phyloP scores from a whole-genome alignment of 306 rosid genomes.

The Prunus mongolica region DNA sequence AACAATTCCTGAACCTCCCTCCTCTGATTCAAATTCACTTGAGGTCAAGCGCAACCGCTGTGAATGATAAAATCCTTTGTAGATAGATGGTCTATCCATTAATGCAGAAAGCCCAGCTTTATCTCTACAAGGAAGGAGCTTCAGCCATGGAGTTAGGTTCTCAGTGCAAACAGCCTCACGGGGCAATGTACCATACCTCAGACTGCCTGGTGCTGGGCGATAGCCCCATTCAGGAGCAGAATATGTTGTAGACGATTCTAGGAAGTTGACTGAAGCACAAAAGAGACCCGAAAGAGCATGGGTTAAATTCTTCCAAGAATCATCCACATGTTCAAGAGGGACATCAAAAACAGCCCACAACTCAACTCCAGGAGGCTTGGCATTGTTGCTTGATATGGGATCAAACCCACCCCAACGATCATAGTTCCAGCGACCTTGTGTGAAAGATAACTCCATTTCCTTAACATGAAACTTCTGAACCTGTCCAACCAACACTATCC shows the following conservation, averaged over 20 bases:
- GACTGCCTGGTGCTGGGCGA: constrained; percentile 53
- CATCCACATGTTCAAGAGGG: constrained; percentile 60
- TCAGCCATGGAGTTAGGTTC: constrained; percentile 94
- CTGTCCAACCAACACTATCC: constrained; percentile 54
- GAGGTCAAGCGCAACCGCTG: constrained; percentile 62
- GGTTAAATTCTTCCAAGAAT: constrained; percentile 89
- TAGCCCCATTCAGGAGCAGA: constrained; percentile 75
- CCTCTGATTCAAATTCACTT: constrained; percentile 32
- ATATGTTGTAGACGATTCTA: constrained; percentile 78
- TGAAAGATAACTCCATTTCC: constrained; percentile 90
- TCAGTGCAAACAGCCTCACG: constrained; percentile 99
- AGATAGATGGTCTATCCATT: constrained; percentile 91
- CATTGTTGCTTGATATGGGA: constrained; percentile 78
- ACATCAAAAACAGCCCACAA: constrained; percentile 92
- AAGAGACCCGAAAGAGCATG: constrained; percentile 89
- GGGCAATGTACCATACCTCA: constrained; percentile 87
- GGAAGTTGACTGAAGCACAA: constrained; percentile 94
- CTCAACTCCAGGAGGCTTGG: constrained; percentile 96
- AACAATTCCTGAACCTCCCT: constrained; percentile 47
- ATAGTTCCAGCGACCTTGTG: constrained; percentile 97
- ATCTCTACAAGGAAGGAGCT: constrained; percentile 94
- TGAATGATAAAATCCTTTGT: constrained; percentile 91
- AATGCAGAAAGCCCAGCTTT: constrained; percentile 81
- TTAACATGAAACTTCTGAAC: constrained; percentile 69
- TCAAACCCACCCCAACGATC: constrained; percentile 96